Evolutionary conservation across 140 eudicot genomes (phyloP), one percentile per base, ranked within the genome.

Genomic region (Bidens hawaiensis): DNA sequence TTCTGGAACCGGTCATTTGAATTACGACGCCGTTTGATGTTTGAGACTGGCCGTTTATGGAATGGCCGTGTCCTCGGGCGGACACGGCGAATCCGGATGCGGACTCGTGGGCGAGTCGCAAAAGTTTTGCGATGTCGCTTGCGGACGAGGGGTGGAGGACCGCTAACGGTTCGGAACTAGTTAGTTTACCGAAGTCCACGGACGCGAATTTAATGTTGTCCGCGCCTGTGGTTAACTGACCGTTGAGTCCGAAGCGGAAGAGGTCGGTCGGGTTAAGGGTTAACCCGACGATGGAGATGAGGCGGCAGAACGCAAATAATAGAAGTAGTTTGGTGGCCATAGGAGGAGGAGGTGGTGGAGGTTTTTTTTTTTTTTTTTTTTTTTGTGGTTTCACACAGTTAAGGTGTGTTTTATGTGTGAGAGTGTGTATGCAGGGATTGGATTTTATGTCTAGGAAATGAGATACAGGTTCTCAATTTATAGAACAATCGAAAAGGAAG

Each of bases 41-140:
- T 64, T 64, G 80, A 31, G 97, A 81, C 64, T 90, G 95, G 1
- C 97, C 97, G 62, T 86, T 90, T 11, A 90, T 84, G 0, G 97
- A 90, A 69, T 90, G 97, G 18, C 97, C 97, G 61, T 83, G 90
- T 13, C 97, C 97, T 38, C 97, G 55, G 0, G 97, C 97, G 28
- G 95, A 90, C 23, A 90, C 88, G 2, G 70, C n/a, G 72, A 86
- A 76, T 7, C 95, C 95, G 0, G 52, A 12, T 58, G 50, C 25
- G 81, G 11, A 77, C 64, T 78, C 83, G 56, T 80, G 79, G 4
- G 86, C 83, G 0, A 75, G 67, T 28, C 51, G 75, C 0, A 90
- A 66, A 0, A 90, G 53, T 26, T 79, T 73, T 9, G 82, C 85
- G 2, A 90, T 69, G 68, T 86, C 95, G 8, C 30, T 67, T 1